A percentile compares a stretch with the other conserved stretches of the same genome.
Conservation (phyloP, 2,329 filamentous ascomycete species). For the Xenosphaeropsis pyriputrescens region DNA sequence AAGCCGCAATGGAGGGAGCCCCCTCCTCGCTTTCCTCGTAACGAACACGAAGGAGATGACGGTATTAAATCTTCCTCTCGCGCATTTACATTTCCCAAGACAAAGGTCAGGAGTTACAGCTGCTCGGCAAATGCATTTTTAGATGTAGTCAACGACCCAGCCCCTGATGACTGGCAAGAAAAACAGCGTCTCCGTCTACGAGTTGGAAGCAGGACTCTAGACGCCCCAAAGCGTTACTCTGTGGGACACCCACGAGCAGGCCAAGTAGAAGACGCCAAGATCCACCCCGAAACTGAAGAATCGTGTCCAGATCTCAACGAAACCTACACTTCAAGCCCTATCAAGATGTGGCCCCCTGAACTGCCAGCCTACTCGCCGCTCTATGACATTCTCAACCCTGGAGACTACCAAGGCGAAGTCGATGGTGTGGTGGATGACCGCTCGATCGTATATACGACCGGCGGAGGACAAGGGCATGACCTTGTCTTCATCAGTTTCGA, state of each 20-base stretch:
- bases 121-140: conserved; percentile 36
- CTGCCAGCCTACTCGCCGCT: conserved; percentile 20
- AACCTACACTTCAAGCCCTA: conserved; percentile 9
- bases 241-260: neutral
- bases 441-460: conserved; percentile 28
- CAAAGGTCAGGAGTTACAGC: conserved; percentile 39
- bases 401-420: conserved; percentile 19
- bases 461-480: conserved; percentile 10
- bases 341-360: conserved; percentile 21
- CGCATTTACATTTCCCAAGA: conserved; percentile 35
- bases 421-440: conserved; percentile 30
- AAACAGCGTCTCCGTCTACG: conserved; percentile 30
- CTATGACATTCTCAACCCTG: conserved; percentile 24
- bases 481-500: conserved; percentile 29
- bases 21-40: conserved; percentile 22
- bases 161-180: conserved; percentile 18
- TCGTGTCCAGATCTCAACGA: conserved; percentile 9
- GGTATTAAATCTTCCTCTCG: conserved; percentile 17
- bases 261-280: neutral
- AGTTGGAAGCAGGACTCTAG: conserved; percentile 26
- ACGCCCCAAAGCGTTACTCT: conserved; percentile 13
- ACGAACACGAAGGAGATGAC: conserved; percentile 33
- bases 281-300: conserved; percentile 2
- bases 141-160: conserved; percentile 40
- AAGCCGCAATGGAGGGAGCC: conserved; percentile 22